phyloP scores from a whole-genome alignment of 129 eudicot species.

The Logfia minima region DNA sequence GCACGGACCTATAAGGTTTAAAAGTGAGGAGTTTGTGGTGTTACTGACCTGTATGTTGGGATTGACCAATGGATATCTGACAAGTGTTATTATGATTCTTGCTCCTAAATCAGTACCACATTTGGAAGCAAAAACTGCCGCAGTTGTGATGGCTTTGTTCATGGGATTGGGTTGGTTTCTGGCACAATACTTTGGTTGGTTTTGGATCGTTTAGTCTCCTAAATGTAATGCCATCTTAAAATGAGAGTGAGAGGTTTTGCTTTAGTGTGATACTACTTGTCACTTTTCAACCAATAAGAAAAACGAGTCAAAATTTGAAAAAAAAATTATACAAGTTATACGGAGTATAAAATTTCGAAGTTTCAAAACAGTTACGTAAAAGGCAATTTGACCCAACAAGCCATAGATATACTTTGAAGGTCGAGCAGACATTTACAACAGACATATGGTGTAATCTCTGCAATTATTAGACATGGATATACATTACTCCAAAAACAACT shows the following conservation, averaged over 20 bases:
- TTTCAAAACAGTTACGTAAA: too few relatives aligned
- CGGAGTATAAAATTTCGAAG: too few relatives aligned
- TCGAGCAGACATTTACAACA: slow-evolving; percentile 75
- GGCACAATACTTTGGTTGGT: too few relatives aligned
- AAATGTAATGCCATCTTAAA: too few relatives aligned
- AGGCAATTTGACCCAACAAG: slow-evolving; percentile 45
- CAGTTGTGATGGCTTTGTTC: too few relatives aligned
- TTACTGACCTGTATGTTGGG: slow-evolving; percentile 60
- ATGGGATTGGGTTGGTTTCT: too few relatives aligned
- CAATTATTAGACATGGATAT: slow-evolving; percentile 5
- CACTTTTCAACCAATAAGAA: too few relatives aligned
- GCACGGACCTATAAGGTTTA: slow-evolving; percentile 64
- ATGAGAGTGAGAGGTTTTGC: too few relatives aligned
- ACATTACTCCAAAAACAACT: neutral
- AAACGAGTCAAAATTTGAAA: too few relatives aligned
- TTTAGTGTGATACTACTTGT: too few relatives aligned
- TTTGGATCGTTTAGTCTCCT: too few relatives aligned
- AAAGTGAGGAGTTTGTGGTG: slow-evolving; percentile 47
- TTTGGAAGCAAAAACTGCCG: slow-evolving; percentile 44
- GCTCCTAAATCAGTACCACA: slow-evolving; percentile 57
- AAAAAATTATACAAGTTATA: too few relatives aligned
- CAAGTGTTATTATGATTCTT: slow-evolving; percentile 67
- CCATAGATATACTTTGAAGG: slow-evolving; percentile 65
- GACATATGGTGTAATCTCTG: slow-evolving; percentile 80
- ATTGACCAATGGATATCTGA: slow-evolving; percentile 61